These are phyloP conservation scores for Globisporangium solare DNA, from an alignment of 352 stramenopile species.

Conservation along the genomic window DNA sequence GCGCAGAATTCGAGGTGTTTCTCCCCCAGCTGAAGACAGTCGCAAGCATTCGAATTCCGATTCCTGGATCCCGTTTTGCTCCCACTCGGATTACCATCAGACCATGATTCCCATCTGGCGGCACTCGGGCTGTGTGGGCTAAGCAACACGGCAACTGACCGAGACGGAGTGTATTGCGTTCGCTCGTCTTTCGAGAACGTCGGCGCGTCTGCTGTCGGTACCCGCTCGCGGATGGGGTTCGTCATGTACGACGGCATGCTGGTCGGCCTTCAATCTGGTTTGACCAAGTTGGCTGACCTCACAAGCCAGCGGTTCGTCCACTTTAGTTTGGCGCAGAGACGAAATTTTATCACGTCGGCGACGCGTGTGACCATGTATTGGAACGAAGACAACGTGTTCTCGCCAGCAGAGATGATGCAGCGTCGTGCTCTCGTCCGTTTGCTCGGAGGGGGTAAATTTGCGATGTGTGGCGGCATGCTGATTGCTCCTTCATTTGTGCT, in stretches of 20 bases:
- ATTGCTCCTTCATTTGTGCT: slow-evolving; percentile 1
- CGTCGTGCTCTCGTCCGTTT: background rate
- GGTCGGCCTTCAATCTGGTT: background rate
- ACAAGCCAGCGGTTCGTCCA: background rate
- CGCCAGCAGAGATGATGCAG: background rate
- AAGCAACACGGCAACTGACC: background rate
- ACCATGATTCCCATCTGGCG: background rate
- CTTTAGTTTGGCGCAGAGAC: background rate
- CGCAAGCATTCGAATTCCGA: background rate
- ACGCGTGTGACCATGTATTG: too few relatives aligned
- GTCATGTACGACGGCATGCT: background rate
- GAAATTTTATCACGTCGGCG: too few relatives aligned
- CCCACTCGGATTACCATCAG: background rate
- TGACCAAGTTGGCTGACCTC: background rate
- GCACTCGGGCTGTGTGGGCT: background rate
- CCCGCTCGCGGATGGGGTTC: slow-evolving; percentile 3
- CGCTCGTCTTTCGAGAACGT: background rate
- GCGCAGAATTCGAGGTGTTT: background rate
- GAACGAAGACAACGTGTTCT: background rate
- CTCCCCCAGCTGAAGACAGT: background rate
- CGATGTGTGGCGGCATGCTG: background rate
- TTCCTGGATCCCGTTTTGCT: slow-evolving; percentile 5
- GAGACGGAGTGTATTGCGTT: background rate
- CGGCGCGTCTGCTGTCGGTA: background rate
- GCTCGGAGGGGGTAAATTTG: background rate